Evolutionary conservation across 208 protist genomes (phyloP), one percentile per base, ranked within the genome.

Genomic region (Leishmania lainsoni): DNA sequence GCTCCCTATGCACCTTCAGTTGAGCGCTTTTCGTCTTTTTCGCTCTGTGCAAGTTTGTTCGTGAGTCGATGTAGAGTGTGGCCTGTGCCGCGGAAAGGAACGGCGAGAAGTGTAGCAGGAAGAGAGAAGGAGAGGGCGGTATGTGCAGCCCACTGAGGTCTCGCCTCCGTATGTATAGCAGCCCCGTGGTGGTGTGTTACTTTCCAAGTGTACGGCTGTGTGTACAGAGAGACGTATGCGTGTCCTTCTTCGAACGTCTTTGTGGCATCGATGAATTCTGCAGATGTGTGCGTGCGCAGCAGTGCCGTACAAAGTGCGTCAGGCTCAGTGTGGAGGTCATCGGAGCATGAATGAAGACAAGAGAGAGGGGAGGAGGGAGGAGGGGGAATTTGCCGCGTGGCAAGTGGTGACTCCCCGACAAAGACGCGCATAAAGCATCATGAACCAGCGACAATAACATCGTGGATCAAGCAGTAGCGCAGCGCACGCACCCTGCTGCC

Each of bases 31-130:
- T 73, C 3, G 8, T 73, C 39, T 6, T 54, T 45, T 12, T 10
- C 26, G 39, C n/a, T 48, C 22, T 14, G 69, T 73, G 8, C 69
- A 54, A 22, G 42, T 10, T 22, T 42, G 63, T 26, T 32, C 56
- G 9, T 79, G 59, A 61, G 17, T 76, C 61, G 61, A 6, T 77
- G 75, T 39, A 66, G 69, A 58, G 26, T 35, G 68, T 9, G 51
- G 75, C 61, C 32, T 84, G 45, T 79, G 78, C 71, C 39, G 29
- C 59, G 39, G 76, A 49, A 42, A 39, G 26, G 16, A 16, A 58
- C 3, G 39, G 66, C 66, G 74, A 56, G 4, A 26, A 75, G 70
- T 48, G 70, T 45, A 45, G 42, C 42, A 45, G 42, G 42, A 22
- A 35, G 61, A 22, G 5, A 48, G 26, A 17, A 49, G 22, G 20